Evolutionary conservation across 192 early-diverging fungal species (phyloP), one percentile per base, ranked within the genome.

Genomic region (Pilaira anomala): DNA sequence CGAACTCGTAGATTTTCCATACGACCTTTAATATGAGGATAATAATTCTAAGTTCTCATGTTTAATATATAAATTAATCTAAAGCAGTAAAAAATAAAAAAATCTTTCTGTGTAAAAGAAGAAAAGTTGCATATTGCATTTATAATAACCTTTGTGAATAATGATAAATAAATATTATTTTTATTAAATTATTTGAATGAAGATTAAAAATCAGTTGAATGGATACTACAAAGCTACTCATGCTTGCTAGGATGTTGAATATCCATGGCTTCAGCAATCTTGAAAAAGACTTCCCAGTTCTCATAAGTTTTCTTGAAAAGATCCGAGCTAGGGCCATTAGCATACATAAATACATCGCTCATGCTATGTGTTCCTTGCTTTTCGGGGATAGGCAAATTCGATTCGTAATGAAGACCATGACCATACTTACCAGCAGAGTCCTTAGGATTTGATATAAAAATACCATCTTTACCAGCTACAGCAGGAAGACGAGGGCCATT

Each of bases 231-330:
- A 36, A 36, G 6, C 33, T 36, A 36, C 11, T 36, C 33, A 9
- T 36, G 33, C 33, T 36, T 36, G 6, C 33, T 9, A 36, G 33
- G 33, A 33, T n/a, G 29, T 55, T 55, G 53, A 1, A 55, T 33
- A 55, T 55, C 53, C 29, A 55, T 30, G 14, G 53, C 68, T 45
- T 76, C 48, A 36, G 78, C 39, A 72, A 80, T 77, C 75, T 77
- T 80, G 67, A 77, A 76, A 67, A 77, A 80, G 54, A 80, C 65
- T 66, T 80, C 72, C 54, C 73, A 75, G 69, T 80, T 80, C 39
- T 80, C 78, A 62, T 68, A 68, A 36, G 71, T 69, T 36, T 72
- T 73, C 58, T 61, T 53, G 52, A 76, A 80, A 3, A 80, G 41
- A 19, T 70, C 25, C 22, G 75, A 48, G 7, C 76, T 68, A 52